A percentile compares a stretch with the other conserved stretches of the same genome.
Conservation (phyloP, 768 basidiomycete genomes). For the Jaapia argillacea region DNA sequence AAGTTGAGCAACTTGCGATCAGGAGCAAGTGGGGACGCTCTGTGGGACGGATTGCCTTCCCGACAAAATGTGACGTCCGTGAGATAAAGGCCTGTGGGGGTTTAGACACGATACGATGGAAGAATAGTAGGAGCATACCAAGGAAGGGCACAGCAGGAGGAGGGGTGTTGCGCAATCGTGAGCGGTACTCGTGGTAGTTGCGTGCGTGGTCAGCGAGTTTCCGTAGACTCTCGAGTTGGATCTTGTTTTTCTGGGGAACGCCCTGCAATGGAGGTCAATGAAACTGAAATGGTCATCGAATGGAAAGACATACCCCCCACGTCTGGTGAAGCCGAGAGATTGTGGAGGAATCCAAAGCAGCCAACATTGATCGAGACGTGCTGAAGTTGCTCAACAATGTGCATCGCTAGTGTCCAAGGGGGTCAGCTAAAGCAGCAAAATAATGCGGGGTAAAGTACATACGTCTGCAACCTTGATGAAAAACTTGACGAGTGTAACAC, state of each 20-base stretch:
- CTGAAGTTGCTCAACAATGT: slow-evolving; percentile 80
- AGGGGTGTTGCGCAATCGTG: slow-evolving; percentile 74
- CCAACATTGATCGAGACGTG: slow-evolving; percentile 85
- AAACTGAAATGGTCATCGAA: background rate
- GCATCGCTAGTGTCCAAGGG: slow-evolving; percentile 58
- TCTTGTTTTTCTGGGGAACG: slow-evolving; percentile 75
- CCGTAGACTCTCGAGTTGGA: slow-evolving; percentile 69
- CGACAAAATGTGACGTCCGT: slow-evolving; percentile 94
- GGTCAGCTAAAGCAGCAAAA: slow-evolving; percentile 6
- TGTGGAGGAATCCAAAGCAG: slow-evolving; percentile 91
- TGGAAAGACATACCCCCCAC: slow-evolving; percentile 62
- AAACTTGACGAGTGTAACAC: slow-evolving; percentile 73
- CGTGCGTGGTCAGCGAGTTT: slow-evolving; percentile 85
- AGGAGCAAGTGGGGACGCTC: slow-evolving; percentile 67
- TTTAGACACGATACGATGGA: background rate
- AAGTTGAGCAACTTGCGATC: slow-evolving; percentile 86
- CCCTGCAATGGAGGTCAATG: slow-evolving; percentile 35
- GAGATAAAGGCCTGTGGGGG: slow-evolving; percentile 58
- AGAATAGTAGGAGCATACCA: slow-evolving; percentile 33
- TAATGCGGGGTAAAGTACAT: slow-evolving; percentile 20
- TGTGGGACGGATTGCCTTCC: slow-evolving; percentile 84
- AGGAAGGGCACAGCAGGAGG: slow-evolving; percentile 95
- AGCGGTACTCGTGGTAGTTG: slow-evolving; percentile 88
- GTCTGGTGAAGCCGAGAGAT: slow-evolving; percentile 89
- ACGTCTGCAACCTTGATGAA: slow-evolving; percentile 92